Evolutionary conservation across 495 filamentous ascomycete genomes (phyloP).

Genomic region (Chaetomium cochliodes): DNA sequence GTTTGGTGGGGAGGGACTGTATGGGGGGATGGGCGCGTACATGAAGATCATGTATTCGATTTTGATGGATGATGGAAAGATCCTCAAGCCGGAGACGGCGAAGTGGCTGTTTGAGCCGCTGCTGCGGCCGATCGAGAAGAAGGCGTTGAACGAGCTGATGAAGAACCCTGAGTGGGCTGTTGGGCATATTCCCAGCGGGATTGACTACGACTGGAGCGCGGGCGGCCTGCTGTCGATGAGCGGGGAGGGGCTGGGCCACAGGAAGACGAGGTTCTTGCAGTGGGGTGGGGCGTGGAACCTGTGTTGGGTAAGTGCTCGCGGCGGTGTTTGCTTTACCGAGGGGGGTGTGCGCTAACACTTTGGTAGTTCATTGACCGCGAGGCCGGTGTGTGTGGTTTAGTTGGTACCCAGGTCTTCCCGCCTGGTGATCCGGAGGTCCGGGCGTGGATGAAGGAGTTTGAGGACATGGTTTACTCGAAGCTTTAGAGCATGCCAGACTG

Average conservation of each 20-base stretch:
- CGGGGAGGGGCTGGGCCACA: conserved; percentile 23
- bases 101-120: conserved; percentile 35
- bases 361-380: conserved; percentile 39
- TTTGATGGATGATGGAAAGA: conserved; percentile 35
- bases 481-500: not conserved
- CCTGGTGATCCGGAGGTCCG: conserved; percentile 30
- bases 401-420: conserved; percentile 35
- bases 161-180: conserved; percentile 30
- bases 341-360: conserved; percentile 13
- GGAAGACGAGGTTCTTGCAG: conserved; percentile 36
- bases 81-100: conserved; percentile 32
- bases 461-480: conserved; percentile 34
- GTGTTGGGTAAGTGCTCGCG: conserved; percentile 31
- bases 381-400: conserved; percentile 36
- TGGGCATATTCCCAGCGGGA: conserved; percentile 22
- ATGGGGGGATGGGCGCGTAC: conserved; percentile 32
- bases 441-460: conserved; percentile 34
- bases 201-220: conserved; percentile 38
- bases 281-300: conserved; percentile 41
- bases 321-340: not conserved
- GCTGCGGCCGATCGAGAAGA: conserved; percentile 25
- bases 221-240: conserved; percentile 35
- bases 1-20: conserved; percentile 38
- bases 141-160: conserved; percentile 26
- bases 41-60: conserved; percentile 32